Evolutionary conservation across 306 rosid species (phyloP), one percentile per base, ranked within the genome.

Genomic region (Albizia julibrissin): DNA sequence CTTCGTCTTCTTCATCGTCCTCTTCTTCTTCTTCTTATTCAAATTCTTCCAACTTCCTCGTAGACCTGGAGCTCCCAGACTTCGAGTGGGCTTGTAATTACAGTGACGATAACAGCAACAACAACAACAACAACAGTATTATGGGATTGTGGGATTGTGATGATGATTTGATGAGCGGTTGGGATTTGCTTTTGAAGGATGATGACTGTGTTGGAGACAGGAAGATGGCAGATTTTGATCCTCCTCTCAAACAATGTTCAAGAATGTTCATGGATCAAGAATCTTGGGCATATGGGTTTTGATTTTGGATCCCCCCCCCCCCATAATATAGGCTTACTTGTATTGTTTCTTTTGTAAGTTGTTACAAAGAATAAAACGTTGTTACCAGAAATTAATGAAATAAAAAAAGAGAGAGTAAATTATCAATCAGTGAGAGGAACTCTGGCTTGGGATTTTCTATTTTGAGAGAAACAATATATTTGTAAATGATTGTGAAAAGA

Each of bases 51-150:
- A 82, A 82, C 50, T 80, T 91, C 42, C 89, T 77, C 58, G 83
- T 86, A 79, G 87, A 90, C 40, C 62, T 91, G 16, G 85, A 86
- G 54, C 82, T 91, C 31, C 88, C 73, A 12, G 97, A 90, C 67
- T 92, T 92, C 65, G 92, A 87, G 40, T 92, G 94, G 94, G 80
- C 81, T 40, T 83, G 80, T 78, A 61, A 78, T 80, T 79, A 70
- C 72, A 74, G 34, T 40, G 61, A 74, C 6, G 42, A 40, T 27
- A 29, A 8, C 56, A 50, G 12, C 40, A 65, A 11, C 56, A 50
- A 8, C 40, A 65, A 11, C 26, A 76, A 85, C 24, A 82, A 15
- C 42, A 44, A 79, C 18, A 76, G 14, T 74, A 47, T 85, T 74
- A 54, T 84, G 83, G 78, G 61, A 1, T 81, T 87, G 79, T 92